These are phyloP conservation scores for Wickerhamiella kazuoi DNA, from an alignment of 805 yeast species.

Conservation along the genomic window DNA sequence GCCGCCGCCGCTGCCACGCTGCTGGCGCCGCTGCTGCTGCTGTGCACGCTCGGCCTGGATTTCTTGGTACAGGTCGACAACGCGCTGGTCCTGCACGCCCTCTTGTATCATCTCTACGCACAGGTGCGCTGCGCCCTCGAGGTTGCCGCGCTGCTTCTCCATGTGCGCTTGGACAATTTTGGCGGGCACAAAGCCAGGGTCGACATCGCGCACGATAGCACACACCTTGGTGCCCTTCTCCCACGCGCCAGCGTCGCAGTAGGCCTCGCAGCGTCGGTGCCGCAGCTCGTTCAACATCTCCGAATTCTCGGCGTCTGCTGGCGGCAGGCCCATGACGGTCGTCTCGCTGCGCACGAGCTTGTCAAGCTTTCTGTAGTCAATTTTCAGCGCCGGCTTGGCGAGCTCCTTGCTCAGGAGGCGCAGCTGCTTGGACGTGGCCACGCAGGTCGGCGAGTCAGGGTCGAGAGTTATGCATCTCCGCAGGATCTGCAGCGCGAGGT, in stretches of 20 bases:
- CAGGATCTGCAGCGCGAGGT: conserved; percentile 32
- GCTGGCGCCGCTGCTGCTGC: conserved; percentile 1
- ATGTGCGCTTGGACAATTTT: conserved; percentile 17
- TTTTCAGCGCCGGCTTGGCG: conserved; percentile 8
- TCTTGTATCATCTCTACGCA: conserved; percentile 5
- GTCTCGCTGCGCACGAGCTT: conserved; percentile 4
- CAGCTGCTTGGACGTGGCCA: conserved; percentile 21
- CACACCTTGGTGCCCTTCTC: conserved; percentile 16
- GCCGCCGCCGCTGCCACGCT: not conserved
- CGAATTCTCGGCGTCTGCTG: conserved; percentile 8
- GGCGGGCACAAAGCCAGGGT: conserved; percentile 16
- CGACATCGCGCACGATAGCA: conserved; percentile 14
- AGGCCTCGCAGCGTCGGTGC: conserved; percentile 14
- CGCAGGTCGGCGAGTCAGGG: conserved; percentile 51
- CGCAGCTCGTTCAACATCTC: conserved; percentile 11
- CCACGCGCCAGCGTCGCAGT: conserved; percentile 12
- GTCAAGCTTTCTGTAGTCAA: conserved; percentile 6
- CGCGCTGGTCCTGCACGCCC: conserved; percentile 10
- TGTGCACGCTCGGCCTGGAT: conserved; percentile 11
- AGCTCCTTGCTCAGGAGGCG: conserved; percentile 16
- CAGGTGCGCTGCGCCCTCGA: conserved; percentile 15
- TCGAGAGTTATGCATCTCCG: conserved; percentile 61
- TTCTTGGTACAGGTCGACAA: conserved; percentile 15
- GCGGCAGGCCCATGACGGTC: conserved; percentile 6
- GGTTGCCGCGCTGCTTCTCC: conserved; percentile 12